Evolutionary conservation across 306 rosid genomes (phyloP).

Genomic region (Lupinus albus): DNA sequence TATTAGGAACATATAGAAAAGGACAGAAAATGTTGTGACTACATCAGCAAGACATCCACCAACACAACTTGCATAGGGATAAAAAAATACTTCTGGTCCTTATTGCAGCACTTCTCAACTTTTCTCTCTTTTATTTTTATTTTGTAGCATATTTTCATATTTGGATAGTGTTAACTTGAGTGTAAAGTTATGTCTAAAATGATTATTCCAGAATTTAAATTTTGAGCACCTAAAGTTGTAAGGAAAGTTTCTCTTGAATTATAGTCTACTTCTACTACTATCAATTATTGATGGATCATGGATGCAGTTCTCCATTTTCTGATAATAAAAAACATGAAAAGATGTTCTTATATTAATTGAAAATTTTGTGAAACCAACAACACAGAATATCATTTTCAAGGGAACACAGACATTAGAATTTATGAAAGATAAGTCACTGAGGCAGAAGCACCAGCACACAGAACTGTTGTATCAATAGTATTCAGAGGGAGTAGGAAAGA

Average conservation of each 20-base stretch:
- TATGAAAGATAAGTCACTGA: conserved; percentile 28
- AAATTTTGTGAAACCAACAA: conserved; percentile 20
- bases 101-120: conserved; percentile 40
- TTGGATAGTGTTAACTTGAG: not conserved
- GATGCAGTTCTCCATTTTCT: conserved; percentile 40
- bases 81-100: conserved; percentile 56
- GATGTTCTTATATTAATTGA: conserved; percentile 27
- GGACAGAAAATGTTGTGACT: conserved; percentile 52
- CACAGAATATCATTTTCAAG: conserved; percentile 43
- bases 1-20: conserved; percentile 46
- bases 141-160: not conserved
- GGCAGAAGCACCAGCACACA: conserved; percentile 28
- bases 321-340: conserved; percentile 35
- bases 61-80: conserved; percentile 60
- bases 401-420: conserved; percentile 25
- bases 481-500: not conserved
- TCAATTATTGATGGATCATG: not conserved
- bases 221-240: too few relatives aligned
- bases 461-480: conserved; percentile 26
- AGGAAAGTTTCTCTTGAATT: too few relatives aligned
- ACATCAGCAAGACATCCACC: conserved; percentile 48
- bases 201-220: not conserved
- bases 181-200: too few relatives aligned
- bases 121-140: not conserved
- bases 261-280: not conserved